A percentile compares a stretch with the other conserved stretches of the same genome.
Conservation (phyloP, 805 yeast species). For the Yueomyces sp. region DNA sequence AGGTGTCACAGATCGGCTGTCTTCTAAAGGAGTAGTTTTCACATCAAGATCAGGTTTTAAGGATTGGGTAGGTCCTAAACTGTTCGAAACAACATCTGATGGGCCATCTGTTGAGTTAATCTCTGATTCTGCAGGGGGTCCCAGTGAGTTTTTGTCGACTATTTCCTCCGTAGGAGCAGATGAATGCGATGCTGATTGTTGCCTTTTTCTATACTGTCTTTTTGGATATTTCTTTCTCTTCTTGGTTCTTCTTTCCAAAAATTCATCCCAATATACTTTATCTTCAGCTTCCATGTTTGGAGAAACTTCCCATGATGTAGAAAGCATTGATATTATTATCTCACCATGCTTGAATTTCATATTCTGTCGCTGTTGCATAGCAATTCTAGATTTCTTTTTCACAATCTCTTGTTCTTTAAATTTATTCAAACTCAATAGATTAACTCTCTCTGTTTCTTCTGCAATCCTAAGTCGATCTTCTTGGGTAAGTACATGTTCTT, state of each 20-base stretch:
- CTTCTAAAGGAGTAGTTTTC: not conserved
- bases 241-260: conserved; percentile 28
- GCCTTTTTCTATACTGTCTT: conserved; percentile 18
- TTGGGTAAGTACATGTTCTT: conserved; percentile 27
- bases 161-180: not conserved
- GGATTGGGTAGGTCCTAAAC: no score
- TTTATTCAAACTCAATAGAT: conserved; percentile 55
- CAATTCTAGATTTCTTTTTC: conserved; percentile 66
- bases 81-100: no score
- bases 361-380: conserved; percentile 53
- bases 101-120: no score
- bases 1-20: no score
- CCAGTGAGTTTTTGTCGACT: no score
- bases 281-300: conserved; percentile 52
- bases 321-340: conserved; percentile 8
- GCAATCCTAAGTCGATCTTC: conserved; percentile 57
- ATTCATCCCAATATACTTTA: conserved; percentile 30
- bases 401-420: conserved; percentile 78
- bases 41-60: no score
- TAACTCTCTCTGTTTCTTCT: conserved; percentile 66
- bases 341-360: conserved; percentile 40
- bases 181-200: not conserved
- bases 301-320: conserved; percentile 29
- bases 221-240: conserved; percentile 27
- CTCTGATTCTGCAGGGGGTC: no score